phyloP scores from a whole-genome alignment of 2,329 filamentous ascomycete species.

The Amphichorda felina region DNA sequence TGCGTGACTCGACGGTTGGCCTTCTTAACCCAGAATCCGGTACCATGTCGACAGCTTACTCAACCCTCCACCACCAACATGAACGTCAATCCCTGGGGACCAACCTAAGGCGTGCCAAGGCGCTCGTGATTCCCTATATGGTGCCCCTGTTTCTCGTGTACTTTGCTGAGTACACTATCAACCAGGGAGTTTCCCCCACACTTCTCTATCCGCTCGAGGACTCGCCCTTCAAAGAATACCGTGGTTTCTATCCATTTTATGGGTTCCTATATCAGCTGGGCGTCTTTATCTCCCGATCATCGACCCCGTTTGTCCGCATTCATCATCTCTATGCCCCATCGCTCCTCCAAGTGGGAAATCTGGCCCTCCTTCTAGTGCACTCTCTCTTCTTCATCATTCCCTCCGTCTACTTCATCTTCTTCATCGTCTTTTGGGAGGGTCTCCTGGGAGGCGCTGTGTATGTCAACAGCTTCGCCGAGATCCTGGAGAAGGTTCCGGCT shows the following conservation, averaged over 20 bases:
- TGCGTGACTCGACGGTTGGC: neutral
- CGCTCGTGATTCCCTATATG: constrained; percentile 74
- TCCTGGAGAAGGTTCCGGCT: constrained; percentile 67
- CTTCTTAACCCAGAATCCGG: constrained; percentile 3
- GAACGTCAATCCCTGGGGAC: constrained; percentile 18
- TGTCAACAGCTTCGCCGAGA: constrained; percentile 91
- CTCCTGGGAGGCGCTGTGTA: constrained; percentile 85
- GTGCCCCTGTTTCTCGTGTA: constrained; percentile 85
- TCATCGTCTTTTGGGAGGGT: constrained; percentile 88
- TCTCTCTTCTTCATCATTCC: constrained; percentile 74
- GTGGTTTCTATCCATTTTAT: constrained; percentile 91
- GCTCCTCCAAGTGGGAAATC: constrained; percentile 69
- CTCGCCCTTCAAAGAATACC: constrained; percentile 70
- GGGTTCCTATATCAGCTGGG: constrained; percentile 90
- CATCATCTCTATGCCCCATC: constrained; percentile 73
- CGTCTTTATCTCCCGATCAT: constrained; percentile 89
- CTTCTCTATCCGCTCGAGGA: constrained; percentile 69
- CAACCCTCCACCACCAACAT: constrained; percentile 10
- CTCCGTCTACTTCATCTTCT: constrained; percentile 74
- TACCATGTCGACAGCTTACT: constrained; percentile 26
- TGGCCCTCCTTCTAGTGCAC: constrained; percentile 62
- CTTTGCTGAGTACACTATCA: constrained; percentile 93
- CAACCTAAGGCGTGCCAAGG: constrained; percentile 54
- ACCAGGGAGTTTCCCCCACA: constrained; percentile 85
- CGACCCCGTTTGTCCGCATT: constrained; percentile 75